Evolutionary conservation across 768 basidiomycete species (phyloP).

Genomic region (Rhodotorula toruloides): DNA sequence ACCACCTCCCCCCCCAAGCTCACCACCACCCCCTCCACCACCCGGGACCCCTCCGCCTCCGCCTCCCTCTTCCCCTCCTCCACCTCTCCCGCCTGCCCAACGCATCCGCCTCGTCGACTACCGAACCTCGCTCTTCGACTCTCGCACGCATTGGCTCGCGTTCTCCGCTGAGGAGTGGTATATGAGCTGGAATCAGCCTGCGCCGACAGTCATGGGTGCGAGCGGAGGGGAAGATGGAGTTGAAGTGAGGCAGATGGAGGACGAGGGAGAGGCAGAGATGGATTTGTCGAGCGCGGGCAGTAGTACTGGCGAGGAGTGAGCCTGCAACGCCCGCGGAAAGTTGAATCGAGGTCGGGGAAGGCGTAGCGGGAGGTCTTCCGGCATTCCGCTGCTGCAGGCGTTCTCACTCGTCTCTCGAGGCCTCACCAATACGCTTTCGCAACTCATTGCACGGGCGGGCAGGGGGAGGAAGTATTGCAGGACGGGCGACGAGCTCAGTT

Average conservation of each 20-base stretch:
- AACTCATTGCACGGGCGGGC: too few species aligned
- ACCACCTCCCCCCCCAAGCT: background rate
- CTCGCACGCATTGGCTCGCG: constrained; percentile 15
- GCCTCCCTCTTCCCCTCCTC: background rate
- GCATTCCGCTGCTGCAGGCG: too few species aligned
- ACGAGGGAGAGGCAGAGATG: constrained; percentile 23
- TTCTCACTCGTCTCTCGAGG: too few species aligned
- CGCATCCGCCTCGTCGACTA: constrained; percentile 15
- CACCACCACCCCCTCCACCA: constrained; percentile 1
- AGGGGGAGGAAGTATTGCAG: too few species aligned
- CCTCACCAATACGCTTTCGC: too few species aligned
- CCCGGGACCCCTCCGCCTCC: constrained; percentile 5
- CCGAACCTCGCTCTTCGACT: constrained; percentile 16
- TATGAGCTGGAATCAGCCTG: constrained; percentile 4
- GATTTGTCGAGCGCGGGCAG: constrained; percentile 11
- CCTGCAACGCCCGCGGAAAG: too few species aligned
- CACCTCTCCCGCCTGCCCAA: background rate
- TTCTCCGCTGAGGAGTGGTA: constrained; percentile 17
- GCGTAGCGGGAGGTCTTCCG: too few species aligned
- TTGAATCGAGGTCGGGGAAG: too few species aligned
- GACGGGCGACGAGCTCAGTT: too few species aligned
- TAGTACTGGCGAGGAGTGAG: constrained; percentile 2
- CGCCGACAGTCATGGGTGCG: background rate
- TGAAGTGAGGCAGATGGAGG: background rate
- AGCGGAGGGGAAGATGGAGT: background rate